Evolutionary conservation across 768 basidiomycete genomes (phyloP), one percentile per base, ranked within the genome.

Genomic region (Termitomyces sp.): DNA sequence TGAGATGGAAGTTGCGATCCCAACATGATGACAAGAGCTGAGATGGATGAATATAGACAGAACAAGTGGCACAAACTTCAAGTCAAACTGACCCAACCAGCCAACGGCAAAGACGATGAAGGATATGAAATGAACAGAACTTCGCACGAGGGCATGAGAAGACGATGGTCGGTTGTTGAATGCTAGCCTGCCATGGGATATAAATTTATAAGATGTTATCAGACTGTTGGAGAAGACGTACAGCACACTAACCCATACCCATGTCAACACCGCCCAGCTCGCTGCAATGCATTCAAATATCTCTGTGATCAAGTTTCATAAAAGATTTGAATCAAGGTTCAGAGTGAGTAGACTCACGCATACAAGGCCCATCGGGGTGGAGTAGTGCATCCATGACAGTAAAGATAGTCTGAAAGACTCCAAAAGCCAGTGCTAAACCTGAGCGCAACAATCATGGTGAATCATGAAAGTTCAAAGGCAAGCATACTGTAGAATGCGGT

Each of bases 151-250:
- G n/a, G 48, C 33, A 26, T 67, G 63, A 0, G 60, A 66, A n/a
- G 65, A 64, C 0, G 61, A 28, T 7, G 61, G 65, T 20, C 50
- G 53, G 50, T 65, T 61, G 52, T 61, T 65, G 45, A 55, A 63
- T 13, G 60, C 22, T 18, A 63, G 42, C 20, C 60, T 61, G 48
- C 46, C n/a, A 36, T 48, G 2, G 16, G 18, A 30, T 18, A 48
- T 32, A 18, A 26, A 47, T 28, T 30, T 8, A 20, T 28, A 32
- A 32, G 2, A 32, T 32, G 4, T 32, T 28, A 16, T 28, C 7
- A 18, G 24, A 28, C 26, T 22, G 16, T n/a, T 30, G 18, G 30
- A 20, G 12, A 48, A 32, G n/a, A 48, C n/a, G 30, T 22, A 33
- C 32, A 33, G 2, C 47, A 13, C 47, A 33, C 32, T 49, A 33